phyloP scores from a whole-genome alignment of 1,284 basidiomycete species.

The Marasmius tenuissimus region DNA sequence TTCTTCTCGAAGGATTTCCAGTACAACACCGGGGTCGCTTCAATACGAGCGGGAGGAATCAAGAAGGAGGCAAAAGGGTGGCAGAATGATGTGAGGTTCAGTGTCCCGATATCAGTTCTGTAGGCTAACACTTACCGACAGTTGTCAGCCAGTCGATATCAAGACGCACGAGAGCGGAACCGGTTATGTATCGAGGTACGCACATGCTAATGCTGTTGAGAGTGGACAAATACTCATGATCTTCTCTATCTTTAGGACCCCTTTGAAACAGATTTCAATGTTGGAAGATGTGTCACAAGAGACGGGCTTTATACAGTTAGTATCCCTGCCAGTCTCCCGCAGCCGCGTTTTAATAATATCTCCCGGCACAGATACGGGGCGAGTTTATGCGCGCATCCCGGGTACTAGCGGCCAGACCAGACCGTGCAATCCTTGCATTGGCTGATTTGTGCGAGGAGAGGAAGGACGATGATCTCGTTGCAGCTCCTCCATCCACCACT shows the following conservation, averaged over 20 bases:
- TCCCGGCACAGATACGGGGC: slow-evolving; percentile 79
- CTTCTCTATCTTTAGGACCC: slow-evolving; percentile 67
- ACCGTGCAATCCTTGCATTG: slow-evolving; percentile 78
- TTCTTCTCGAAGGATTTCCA: slow-evolving; percentile 94
- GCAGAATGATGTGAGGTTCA: slow-evolving; percentile 78
- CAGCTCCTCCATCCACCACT: slow-evolving; percentile 52
- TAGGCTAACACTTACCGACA: slow-evolving; percentile 16
- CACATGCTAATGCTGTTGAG: not conserved
- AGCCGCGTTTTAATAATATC: not conserved
- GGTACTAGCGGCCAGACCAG: slow-evolving; percentile 76
- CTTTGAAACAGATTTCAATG: slow-evolving; percentile 94
- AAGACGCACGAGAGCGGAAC: slow-evolving; percentile 86
- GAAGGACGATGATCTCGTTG: slow-evolving; percentile 55
- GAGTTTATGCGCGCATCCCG: slow-evolving; percentile 97
- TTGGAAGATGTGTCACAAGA: slow-evolving; percentile 93
- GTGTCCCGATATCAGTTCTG: not conserved
- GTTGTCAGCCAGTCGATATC: slow-evolving; percentile 54
- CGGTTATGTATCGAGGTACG: slow-evolving; percentile 90
- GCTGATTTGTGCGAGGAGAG: slow-evolving; percentile 85
- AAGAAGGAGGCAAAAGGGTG: slow-evolving; percentile 93
- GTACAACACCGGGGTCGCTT: slow-evolving; percentile 91
- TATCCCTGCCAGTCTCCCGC: slow-evolving; percentile 9
- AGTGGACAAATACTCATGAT: not conserved
- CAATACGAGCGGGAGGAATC: slow-evolving; percentile 86
- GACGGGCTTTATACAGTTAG: slow-evolving; percentile 92